phyloP scores from a whole-genome alignment of 257 asterid genomes.

The Gynochthodes officinalis region DNA sequence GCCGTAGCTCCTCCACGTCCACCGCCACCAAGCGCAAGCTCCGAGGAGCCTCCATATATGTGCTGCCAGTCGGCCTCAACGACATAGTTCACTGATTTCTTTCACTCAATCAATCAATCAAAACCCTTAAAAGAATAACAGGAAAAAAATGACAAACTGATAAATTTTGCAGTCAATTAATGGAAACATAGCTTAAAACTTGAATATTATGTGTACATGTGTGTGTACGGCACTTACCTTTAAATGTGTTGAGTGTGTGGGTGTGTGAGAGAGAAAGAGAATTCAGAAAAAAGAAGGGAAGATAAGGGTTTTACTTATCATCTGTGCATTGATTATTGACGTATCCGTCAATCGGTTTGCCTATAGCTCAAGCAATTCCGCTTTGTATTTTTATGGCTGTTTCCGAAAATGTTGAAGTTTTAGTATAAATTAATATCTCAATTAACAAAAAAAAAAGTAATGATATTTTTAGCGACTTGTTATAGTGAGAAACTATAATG shows the following conservation, averaged over 20 bases:
- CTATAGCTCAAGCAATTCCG: too few relatives aligned
- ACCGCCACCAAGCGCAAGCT: constrained; percentile 90
- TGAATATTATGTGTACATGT: background rate
- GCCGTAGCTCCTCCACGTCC: constrained; percentile 88
- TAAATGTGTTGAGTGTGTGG: too few relatives aligned
- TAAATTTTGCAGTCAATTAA: background rate
- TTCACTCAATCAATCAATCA: constrained; percentile 19
- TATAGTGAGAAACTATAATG: too few relatives aligned
- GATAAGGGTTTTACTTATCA: constrained; percentile 20
- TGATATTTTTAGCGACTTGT: too few relatives aligned
- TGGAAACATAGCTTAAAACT: constrained; percentile 9
- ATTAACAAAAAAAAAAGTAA: too few relatives aligned
- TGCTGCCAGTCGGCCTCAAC: constrained; percentile 74
- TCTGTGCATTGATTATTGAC: too few relatives aligned
- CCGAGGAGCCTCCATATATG: constrained; percentile 82
- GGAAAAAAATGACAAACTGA: background rate
- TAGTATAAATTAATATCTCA: too few relatives aligned
- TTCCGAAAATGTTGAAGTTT: too few relatives aligned
- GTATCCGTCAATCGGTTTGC: too few relatives aligned
- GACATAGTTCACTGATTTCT: constrained; percentile 51
- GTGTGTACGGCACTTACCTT: too few relatives aligned
- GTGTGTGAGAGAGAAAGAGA: background rate
- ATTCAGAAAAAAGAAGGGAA: background rate
- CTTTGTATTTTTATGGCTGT: too few relatives aligned
- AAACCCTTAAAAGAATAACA: background rate